These are phyloP conservation scores for Pestalotiopsis sp. DNA, from an alignment of 2,329 filamentous ascomycete genomes.

Conservation along the genomic window DNA sequence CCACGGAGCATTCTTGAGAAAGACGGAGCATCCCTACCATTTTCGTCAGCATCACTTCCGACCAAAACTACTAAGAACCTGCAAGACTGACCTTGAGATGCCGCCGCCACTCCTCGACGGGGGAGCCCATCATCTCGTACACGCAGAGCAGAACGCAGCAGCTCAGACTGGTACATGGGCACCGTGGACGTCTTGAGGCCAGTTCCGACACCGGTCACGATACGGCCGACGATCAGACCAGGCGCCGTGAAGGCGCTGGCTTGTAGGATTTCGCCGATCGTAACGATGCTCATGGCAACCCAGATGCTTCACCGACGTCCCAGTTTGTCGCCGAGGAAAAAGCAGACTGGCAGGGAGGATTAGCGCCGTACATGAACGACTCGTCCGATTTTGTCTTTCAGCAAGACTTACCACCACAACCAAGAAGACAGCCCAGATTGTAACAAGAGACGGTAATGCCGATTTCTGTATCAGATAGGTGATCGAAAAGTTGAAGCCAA, in stretches of 20 bases:
- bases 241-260: constrained; percentile 9
- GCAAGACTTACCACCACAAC: not conserved
- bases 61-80: too few species aligned
- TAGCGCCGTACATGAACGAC: not conserved
- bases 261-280: constrained; percentile 12
- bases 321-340: constrained; percentile 11
- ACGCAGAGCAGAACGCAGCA: not conserved
- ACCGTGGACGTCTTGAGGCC: constrained; percentile 33
- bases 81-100: not conserved
- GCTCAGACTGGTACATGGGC: constrained; percentile 39
- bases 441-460: constrained; percentile 14
- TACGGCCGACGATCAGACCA: constrained; percentile 12
- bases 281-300: constrained; percentile 14
- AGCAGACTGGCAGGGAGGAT: not conserved
- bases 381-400: not conserved
- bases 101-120: not conserved
- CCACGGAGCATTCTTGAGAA: not conserved
- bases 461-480: not conserved
- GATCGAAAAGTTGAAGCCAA: constrained; percentile 5
- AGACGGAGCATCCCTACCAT: not conserved
- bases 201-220: constrained; percentile 11
- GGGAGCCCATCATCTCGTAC: not conserved
- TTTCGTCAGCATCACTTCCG: not conserved
- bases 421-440: not conserved
- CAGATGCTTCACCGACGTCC: constrained; percentile 9